Conservation (phyloP, 2,329 filamentous ascomycete genomes). For the Trichophyton simii region DNA sequence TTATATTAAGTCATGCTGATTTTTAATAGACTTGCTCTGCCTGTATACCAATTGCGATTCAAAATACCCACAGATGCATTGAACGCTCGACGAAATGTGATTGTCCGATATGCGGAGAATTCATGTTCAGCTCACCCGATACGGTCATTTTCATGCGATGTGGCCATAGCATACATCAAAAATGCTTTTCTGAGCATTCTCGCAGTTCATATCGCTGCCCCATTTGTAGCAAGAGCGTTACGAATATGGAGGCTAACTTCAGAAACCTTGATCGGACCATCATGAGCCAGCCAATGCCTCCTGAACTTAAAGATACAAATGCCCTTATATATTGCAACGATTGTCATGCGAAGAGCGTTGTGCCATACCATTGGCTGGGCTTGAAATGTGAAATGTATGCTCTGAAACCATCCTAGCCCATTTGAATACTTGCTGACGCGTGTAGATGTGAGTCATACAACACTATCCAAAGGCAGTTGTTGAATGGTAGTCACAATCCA, state of each 20-base stretch:
- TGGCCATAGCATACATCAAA: slow-evolving; percentile 87
- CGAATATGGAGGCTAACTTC: slow-evolving; percentile 95
- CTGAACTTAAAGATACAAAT: slow-evolving; percentile 63
- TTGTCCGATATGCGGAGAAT: slow-evolving; percentile 92
- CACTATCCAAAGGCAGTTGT: slow-evolving; percentile 31
- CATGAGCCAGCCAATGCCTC: slow-evolving; percentile 79
- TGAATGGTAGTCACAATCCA: background rate
- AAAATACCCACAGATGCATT: slow-evolving; percentile 80
- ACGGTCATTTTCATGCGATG: slow-evolving; percentile 90
- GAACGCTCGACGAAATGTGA: slow-evolving; percentile 89
- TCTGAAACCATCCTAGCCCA: background rate
- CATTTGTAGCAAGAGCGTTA: slow-evolving; percentile 89
- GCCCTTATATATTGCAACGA: slow-evolving; percentile 89
- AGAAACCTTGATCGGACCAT: slow-evolving; percentile 82
- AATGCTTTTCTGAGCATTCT: slow-evolving; percentile 80
- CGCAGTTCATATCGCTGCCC: slow-evolving; percentile 88
- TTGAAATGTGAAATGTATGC: slow-evolving; percentile 61
- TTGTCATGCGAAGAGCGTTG: slow-evolving; percentile 75
- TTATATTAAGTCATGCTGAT: slow-evolving; percentile 17
- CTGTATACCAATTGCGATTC: slow-evolving; percentile 80
- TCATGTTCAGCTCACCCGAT: slow-evolving; percentile 83
- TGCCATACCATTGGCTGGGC: slow-evolving; percentile 87
- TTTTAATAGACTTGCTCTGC: slow-evolving; percentile 64
- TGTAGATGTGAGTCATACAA: slow-evolving; percentile 36
- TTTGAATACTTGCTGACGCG: background rate